Conservation (phyloP, 768 basidiomycete genomes). For the Lepiota venenata region DNA sequence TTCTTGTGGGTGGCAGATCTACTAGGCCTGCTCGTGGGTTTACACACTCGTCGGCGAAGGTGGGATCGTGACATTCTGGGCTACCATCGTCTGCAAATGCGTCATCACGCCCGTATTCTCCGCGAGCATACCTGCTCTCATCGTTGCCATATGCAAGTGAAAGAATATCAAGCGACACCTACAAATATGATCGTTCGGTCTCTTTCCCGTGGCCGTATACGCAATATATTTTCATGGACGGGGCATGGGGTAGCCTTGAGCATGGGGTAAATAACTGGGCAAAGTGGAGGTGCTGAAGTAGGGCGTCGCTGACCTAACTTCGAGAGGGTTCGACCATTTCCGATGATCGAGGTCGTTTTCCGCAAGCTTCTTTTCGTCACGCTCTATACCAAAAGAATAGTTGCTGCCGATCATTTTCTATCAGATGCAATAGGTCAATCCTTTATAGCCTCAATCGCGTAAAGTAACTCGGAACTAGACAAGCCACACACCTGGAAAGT, state of each 20-base stretch:
- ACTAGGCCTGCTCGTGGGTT: slow-evolving; percentile 38
- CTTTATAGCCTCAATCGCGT: neutral
- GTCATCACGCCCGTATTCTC: slow-evolving; percentile 66
- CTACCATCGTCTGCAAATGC: slow-evolving; percentile 39
- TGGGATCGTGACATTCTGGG: slow-evolving; percentile 44
- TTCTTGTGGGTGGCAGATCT: slow-evolving; percentile 51
- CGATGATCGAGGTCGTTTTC: slow-evolving; percentile 68
- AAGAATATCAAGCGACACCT: slow-evolving; percentile 11
- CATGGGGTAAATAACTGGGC: neutral
- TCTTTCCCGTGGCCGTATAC: slow-evolving; percentile 96
- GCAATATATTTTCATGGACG: slow-evolving; percentile 89
- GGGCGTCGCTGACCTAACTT: slow-evolving; percentile 50
- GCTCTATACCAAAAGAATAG: slow-evolving; percentile 88
- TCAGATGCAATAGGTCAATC: neutral
- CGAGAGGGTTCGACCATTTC: slow-evolving; percentile 93
- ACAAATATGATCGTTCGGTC: slow-evolving; percentile 95
- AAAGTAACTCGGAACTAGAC: neutral
- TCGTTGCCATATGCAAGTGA: neutral
- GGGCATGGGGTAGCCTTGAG: slow-evolving; percentile 77
- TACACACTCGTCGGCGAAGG: slow-evolving; percentile 35
- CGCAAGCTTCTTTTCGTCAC: slow-evolving; percentile 58
- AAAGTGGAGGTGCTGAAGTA: neutral
- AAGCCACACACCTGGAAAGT: slow-evolving; percentile 64
- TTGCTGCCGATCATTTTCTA: slow-evolving; percentile 82
- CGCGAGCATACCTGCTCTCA: slow-evolving; percentile 62